Conservation (phyloP, 2,329 filamentous ascomycete species). For the Beauveria asiatica region DNA sequence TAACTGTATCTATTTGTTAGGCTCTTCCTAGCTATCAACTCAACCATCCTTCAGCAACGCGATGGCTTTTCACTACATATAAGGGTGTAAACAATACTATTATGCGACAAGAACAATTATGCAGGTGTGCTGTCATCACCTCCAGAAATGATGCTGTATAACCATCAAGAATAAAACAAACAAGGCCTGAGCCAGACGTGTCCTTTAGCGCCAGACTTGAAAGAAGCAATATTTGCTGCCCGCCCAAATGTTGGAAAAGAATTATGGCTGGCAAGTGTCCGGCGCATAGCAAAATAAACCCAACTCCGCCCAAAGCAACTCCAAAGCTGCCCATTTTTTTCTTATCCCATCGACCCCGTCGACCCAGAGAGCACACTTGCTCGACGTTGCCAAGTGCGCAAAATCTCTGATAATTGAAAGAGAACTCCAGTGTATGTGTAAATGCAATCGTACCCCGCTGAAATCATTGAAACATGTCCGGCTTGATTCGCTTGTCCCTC, state of each 20-base stretch:
- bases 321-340: neutral
- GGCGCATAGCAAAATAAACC: neutral
- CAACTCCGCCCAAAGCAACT: conserved; percentile 5
- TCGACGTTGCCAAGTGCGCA: neutral
- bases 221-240: neutral
- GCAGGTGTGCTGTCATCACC: neutral
- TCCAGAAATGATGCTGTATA: conserved; percentile 1
- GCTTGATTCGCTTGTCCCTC: conserved; percentile 4
- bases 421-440: conserved; percentile 28
- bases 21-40: neutral
- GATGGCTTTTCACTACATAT: neutral
- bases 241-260: neutral
- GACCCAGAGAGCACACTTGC: conserved; percentile 9
- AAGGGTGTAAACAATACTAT: conserved; percentile 10
- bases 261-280: neutral
- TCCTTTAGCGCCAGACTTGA: neutral
- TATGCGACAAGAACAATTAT: conserved; percentile 8
- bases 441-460: conserved; percentile 22
- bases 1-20: neutral
- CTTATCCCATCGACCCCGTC: conserved; percentile 1
- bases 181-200: neutral
- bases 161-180: conserved; percentile 1
- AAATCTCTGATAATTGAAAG: conserved; percentile 15
- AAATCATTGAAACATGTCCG: conserved; percentile 9
- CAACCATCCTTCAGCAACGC: neutral